Evolutionary conservation across 345 rosid genomes (phyloP).

Genomic region (Moringa oleifera): DNA sequence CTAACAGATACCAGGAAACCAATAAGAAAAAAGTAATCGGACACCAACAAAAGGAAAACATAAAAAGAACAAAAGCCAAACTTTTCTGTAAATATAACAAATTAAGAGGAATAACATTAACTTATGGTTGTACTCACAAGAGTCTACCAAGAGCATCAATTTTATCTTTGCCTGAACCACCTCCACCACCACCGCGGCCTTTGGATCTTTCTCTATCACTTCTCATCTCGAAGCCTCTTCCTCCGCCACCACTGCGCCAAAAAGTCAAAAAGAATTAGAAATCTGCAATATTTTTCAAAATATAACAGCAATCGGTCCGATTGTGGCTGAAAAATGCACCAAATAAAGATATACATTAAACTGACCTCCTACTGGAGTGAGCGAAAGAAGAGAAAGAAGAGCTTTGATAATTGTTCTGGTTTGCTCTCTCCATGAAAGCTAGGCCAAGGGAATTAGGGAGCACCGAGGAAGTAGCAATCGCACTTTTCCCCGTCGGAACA

Average conservation of each 20-base stretch:
- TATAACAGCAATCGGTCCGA: not conserved
- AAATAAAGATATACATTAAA: not conserved
- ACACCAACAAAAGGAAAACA: too few relatives aligned
- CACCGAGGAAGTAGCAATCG: slow-evolving; percentile 1
- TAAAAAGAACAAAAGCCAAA: too few relatives aligned
- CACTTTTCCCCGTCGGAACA: not conserved
- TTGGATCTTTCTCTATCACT: slow-evolving; percentile 37
- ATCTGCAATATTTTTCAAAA: not conserved
- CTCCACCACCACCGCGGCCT: slow-evolving; percentile 37
- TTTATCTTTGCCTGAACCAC: slow-evolving; percentile 46
- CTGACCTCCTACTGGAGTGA: slow-evolving; percentile 39
- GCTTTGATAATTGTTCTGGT: slow-evolving; percentile 1
- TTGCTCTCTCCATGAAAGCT: slow-evolving; percentile 10
- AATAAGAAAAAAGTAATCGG: too few relatives aligned
- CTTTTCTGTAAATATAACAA: not conserved
- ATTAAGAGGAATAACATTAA: too few relatives aligned
- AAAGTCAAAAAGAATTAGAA: not conserved
- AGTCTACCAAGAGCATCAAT: slow-evolving; percentile 89
- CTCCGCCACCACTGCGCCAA: slow-evolving; percentile 39
- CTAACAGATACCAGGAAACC: too few relatives aligned
- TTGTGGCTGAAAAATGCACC: not conserved
- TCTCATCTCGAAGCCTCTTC: slow-evolving; percentile 36
- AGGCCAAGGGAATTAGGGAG: slow-evolving; percentile 8
- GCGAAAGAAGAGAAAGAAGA: slow-evolving; percentile 32
- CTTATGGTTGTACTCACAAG: slow-evolving; percentile 40